Evolutionary conservation across 768 basidiomycete genomes (phyloP).

Genomic region (Mycena crocata): DNA sequence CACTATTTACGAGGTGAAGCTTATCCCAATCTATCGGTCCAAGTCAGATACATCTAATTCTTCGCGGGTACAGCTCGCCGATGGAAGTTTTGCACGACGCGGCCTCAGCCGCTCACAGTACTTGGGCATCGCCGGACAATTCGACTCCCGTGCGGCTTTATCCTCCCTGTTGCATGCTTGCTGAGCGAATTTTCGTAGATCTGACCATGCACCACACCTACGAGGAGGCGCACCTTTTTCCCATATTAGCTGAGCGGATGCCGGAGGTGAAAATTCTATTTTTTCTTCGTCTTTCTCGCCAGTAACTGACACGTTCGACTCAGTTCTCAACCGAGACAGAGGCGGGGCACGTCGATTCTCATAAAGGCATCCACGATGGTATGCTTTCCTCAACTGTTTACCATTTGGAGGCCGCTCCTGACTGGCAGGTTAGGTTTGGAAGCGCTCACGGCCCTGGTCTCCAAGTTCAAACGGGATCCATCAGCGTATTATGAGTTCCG

Average conservation of each 20-base stretch:
- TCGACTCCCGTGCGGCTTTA: constrained; percentile 53
- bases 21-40: constrained; percentile 3
- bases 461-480: constrained; percentile 56
- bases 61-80: constrained; percentile 61
- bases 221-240: constrained; percentile 65
- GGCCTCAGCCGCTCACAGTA: constrained; percentile 57
- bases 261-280: constrained; percentile 35
- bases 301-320: background rate
- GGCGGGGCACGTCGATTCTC: constrained; percentile 60
- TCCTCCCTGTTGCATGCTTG: constrained; percentile 1
- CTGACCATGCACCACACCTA: constrained; percentile 67
- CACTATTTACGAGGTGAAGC: constrained; percentile 57
- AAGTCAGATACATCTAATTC: no score
- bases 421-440: constrained; percentile 55
- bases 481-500: constrained; percentile 50
- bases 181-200: constrained; percentile 45
- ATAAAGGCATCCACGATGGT: constrained; percentile 64
- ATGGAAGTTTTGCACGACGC: constrained; percentile 59
- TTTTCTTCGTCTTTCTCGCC: no score
- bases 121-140: constrained; percentile 50
- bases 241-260: constrained; percentile 61
- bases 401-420: background rate
- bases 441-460: constrained; percentile 50
- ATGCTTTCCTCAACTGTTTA: background rate
- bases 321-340: constrained; percentile 54